phyloP scores from a whole-genome alignment of 805 yeast species.

The Candida ponderosae region DNA sequence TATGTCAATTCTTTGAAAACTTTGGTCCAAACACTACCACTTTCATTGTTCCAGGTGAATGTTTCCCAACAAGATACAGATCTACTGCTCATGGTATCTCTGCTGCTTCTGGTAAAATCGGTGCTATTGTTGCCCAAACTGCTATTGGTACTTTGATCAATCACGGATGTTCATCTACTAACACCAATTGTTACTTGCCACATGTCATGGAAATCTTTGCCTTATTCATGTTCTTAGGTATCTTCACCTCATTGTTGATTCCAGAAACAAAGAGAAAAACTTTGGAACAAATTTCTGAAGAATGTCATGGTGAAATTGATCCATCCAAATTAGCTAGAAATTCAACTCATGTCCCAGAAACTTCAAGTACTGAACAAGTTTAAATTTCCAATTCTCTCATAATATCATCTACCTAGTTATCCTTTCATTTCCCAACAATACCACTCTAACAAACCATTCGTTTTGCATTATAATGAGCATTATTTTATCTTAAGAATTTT shows the following conservation, averaged over 20 bases:
- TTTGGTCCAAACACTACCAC: constrained; percentile 94
- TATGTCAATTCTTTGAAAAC: constrained; percentile 83
- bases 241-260: constrained; percentile 53
- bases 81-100: constrained; percentile 93
- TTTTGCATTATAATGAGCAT: too few species aligned
- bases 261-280: constrained; percentile 94
- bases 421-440: too few species aligned
- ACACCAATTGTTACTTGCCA: constrained; percentile 69
- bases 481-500: too few species aligned
- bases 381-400: constrained; percentile 1
- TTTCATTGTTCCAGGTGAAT: constrained; percentile 85
- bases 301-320: constrained; percentile 73
- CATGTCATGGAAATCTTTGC: constrained; percentile 95
- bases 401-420: too few species aligned
- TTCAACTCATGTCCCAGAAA: constrained; percentile 4
- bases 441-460: too few species aligned
- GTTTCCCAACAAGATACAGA: constrained; percentile 92
- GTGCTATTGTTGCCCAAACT: constrained; percentile 89
- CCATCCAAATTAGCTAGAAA: constrained; percentile 26
- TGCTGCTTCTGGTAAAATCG: constrained; percentile 87
- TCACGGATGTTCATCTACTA: constrained; percentile 60
- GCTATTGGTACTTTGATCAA: constrained; percentile 76
- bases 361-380: constrained; percentile 13
- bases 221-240: constrained; percentile 81
- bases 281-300: constrained; percentile 75